phyloP scores from a whole-genome alignment of 345 rosid genomes.

The Corchorus olitorius region DNA sequence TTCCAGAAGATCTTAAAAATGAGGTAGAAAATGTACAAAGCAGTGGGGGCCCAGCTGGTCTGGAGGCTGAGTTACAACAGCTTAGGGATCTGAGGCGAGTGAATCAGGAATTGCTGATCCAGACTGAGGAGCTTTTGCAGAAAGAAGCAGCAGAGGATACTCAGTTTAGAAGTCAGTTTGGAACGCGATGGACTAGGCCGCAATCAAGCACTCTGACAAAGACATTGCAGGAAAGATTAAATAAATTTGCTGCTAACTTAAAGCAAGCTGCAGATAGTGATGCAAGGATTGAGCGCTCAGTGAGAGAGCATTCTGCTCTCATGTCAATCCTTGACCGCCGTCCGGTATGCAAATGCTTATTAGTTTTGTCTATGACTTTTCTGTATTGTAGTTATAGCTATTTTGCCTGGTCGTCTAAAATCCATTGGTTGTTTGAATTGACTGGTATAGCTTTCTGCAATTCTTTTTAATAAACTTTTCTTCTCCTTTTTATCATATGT shows the following conservation, averaged over 20 bases:
- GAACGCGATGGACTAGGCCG: slow-evolving; percentile 99
- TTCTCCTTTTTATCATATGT: not conserved
- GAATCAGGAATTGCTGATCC: slow-evolving; percentile 87
- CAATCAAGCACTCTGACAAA: slow-evolving; percentile 95
- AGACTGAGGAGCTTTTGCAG: slow-evolving; percentile 94
- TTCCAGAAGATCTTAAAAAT: slow-evolving; percentile 79
- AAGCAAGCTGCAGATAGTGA: slow-evolving; percentile 99
- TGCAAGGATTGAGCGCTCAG: slow-evolving; percentile 87
- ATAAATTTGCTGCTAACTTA: slow-evolving; percentile 90
- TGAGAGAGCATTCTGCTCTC: slow-evolving; percentile 74
- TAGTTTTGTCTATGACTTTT: not conserved
- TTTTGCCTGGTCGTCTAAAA: not conserved
- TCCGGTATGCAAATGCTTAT: slow-evolving; percentile 56
- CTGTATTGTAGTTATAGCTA: not conserved
- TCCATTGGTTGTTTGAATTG: not conserved
- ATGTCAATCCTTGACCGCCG: slow-evolving; percentile 90
- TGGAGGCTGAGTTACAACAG: slow-evolving; percentile 92
- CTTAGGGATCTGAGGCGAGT: slow-evolving; percentile 90
- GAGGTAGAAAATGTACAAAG: slow-evolving; percentile 97
- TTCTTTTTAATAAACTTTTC: not conserved
- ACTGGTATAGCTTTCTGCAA: slow-evolving; percentile 17
- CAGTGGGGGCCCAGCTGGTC: slow-evolving; percentile 90
- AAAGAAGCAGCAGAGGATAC: slow-evolving; percentile 94
- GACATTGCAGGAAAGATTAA: slow-evolving; percentile 91
- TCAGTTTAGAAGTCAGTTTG: slow-evolving; percentile 95